Base-by-base conservation (phyloP, 371 early-diverging fungal species). In the Rhizopus delemar region DNA sequence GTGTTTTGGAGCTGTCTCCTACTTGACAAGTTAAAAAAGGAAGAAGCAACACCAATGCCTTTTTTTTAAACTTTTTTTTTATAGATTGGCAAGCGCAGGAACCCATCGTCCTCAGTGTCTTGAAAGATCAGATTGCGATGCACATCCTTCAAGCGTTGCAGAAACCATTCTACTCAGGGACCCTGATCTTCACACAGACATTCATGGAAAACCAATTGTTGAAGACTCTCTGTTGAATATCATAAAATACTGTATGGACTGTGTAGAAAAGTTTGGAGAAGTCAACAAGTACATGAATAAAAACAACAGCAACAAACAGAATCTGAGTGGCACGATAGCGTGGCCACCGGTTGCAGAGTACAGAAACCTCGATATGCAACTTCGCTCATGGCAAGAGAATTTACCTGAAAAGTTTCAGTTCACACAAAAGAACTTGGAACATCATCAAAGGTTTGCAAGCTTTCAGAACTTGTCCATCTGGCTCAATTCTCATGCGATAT, bases 1-100 rank as follows among this genome's bases (percentile, higher is more conserved):
- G 66, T 83, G 0, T 85, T 81, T 60, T 86, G 86, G 86, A 78
- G 81, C 36, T 82, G 83, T 54, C 68, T 80, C 33, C 66, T 73
- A 38, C 70, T 80, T 34, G 80, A 80, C 62, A 75, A 73, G 75
- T 74, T 68, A 52, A 65, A 52, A 5, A n/a, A 8, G 0, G 5
- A 7, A 32, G 4, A 48, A 38, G 41, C 31, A 4, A 33, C 22
- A 28, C 39, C 2, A 22, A 22, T 22, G n/a, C 39, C 38, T 22
- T 32, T 48, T 8, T 38, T 16, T 35, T 46, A 56, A 52, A 5
- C 29, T 43, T 41, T 5, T 32, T 16, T 46, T 36, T 13, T 11
- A 15, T 52, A 71, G 79, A 59, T 68, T 74, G 35, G 54, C 68
- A 5, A 71, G 77, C 59, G 77, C 86, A 2, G 83, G 82, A 11